These are phyloP conservation scores for Arabis alpina DNA, from an alignment of 345 rosid species.

Conservation along the genomic window DNA sequence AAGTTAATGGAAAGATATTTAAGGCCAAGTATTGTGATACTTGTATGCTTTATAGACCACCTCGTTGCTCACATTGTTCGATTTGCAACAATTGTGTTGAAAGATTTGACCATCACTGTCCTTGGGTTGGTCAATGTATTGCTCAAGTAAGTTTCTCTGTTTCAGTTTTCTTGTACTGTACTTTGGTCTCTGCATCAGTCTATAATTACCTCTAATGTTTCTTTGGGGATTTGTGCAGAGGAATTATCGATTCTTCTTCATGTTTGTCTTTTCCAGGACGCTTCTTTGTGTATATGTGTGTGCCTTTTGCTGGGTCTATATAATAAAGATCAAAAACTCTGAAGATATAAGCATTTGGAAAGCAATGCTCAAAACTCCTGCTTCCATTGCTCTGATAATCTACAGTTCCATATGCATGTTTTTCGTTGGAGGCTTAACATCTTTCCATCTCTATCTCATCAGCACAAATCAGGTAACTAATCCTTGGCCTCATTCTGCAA, in stretches of 20 bases:
- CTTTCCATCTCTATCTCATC: slow-evolving; percentile 85
- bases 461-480: slow-evolving; percentile 72
- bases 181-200: neutral
- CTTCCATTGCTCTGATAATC: slow-evolving; percentile 71
- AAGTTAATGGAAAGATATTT: slow-evolving; percentile 63
- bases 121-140: slow-evolving; percentile 99
- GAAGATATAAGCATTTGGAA: slow-evolving; percentile 59
- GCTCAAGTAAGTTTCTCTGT: slow-evolving; percentile 63
- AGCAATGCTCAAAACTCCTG: slow-evolving; percentile 71
- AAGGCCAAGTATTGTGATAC: slow-evolving; percentile 90
- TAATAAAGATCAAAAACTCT: slow-evolving; percentile 60
- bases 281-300: slow-evolving; percentile 81
- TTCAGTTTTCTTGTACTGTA: neutral
- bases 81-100: slow-evolving; percentile 94
- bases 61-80: slow-evolving; percentile 96
- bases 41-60: slow-evolving; percentile 92
- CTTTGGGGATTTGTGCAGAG: slow-evolving; percentile 54
- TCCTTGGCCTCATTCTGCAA: neutral
- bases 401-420: slow-evolving; percentile 74
- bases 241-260: slow-evolving; percentile 93
- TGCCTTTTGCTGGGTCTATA: slow-evolving; percentile 74
- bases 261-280: slow-evolving; percentile 91
- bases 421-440: slow-evolving; percentile 94
- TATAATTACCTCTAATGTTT: slow-evolving; percentile 33
- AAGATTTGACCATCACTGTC: slow-evolving; percentile 96